phyloP scores from a whole-genome alignment of 495 filamentous ascomycete genomes.

The Penicilliopsis zonata region DNA sequence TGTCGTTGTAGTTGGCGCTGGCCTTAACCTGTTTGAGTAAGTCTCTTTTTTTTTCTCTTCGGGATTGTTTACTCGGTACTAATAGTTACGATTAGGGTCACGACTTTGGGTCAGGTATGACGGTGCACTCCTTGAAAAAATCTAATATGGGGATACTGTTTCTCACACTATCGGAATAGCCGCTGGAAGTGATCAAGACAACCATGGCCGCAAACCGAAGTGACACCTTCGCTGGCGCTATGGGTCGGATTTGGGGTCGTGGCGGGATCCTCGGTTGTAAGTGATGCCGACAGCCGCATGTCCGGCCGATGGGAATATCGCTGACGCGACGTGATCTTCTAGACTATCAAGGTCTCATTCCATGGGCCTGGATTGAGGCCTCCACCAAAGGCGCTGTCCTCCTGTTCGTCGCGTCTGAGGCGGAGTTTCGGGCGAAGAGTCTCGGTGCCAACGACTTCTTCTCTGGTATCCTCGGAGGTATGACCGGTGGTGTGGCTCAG shows the following conservation, averaged over 20 bases:
- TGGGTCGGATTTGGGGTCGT: slow-evolving; percentile 81
- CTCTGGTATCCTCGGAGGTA: slow-evolving; percentile 81
- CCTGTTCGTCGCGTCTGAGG: slow-evolving; percentile 97
- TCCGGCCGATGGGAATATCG: slow-evolving; percentile 10
- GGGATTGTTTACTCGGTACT: slow-evolving; percentile 8
- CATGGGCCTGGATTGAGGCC: slow-evolving; percentile 99
- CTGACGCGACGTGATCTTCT: slow-evolving; percentile 6
- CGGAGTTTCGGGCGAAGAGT: slow-evolving; percentile 78
- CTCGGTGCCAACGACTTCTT: slow-evolving; percentile 78
- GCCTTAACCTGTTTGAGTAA: slow-evolving; percentile 94
- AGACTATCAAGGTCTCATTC: slow-evolving; percentile 99
- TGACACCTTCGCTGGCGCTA: slow-evolving; percentile 73
- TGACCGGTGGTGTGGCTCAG: slow-evolving; percentile 90
- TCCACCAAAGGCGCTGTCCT: slow-evolving; percentile 98
- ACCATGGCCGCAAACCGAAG: slow-evolving; percentile 95
- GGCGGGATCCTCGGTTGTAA: slow-evolving; percentile 92
- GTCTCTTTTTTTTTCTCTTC: slow-evolving; percentile 20
- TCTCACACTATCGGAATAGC: slow-evolving; percentile 38
- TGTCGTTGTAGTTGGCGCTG: slow-evolving; percentile 58
- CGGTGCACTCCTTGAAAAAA: neutral
- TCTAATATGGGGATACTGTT: neutral
- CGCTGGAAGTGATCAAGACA: slow-evolving; percentile 97
- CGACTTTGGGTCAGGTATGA: slow-evolving; percentile 67
- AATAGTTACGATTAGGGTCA: slow-evolving; percentile 46
- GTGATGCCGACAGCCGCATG: slow-evolving; percentile 24